phyloP scores from a whole-genome alignment of 306 rosid species.

The Quercus wislizeni region DNA sequence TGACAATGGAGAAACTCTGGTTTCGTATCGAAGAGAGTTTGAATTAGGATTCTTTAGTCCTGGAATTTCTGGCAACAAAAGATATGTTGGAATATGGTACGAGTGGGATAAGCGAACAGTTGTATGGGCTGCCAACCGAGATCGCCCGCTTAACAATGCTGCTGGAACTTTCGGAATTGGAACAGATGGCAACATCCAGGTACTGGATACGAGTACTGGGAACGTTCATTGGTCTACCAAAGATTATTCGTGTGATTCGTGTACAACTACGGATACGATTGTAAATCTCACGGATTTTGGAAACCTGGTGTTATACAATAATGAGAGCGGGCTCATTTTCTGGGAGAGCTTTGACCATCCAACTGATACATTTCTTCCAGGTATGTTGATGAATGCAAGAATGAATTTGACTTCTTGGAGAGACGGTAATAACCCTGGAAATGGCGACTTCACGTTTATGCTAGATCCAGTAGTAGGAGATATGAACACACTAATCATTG shows the following conservation, averaged over 20 bases:
- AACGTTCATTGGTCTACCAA: background rate
- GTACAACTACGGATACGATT: too few species aligned
- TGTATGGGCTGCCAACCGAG: slow-evolving; percentile 53
- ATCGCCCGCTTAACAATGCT: background rate
- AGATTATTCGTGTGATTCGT: too few species aligned
- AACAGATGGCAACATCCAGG: slow-evolving; percentile 23
- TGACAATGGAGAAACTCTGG: background rate
- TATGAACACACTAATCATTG: too few species aligned
- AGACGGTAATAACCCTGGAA: too few species aligned
- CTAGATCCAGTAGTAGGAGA: too few species aligned
- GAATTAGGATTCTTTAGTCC: slow-evolving; percentile 40
- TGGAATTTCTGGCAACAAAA: background rate
- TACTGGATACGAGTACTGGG: background rate
- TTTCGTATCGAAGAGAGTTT: slow-evolving; percentile 24
- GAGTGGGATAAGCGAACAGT: background rate
- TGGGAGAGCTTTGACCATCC: slow-evolving; percentile 54
- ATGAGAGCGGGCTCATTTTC: background rate
- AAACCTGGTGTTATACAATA: slow-evolving; percentile 28
- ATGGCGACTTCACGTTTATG: too few species aligned
- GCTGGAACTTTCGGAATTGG: slow-evolving; percentile 17
- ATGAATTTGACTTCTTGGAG: too few species aligned
- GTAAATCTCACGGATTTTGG: slow-evolving; percentile 21
- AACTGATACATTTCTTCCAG: slow-evolving; percentile 57
- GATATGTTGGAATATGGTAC: slow-evolving; percentile 44
- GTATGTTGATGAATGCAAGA: too few species aligned